Base-by-base conservation (phyloP, 78 protist species). In the Emiliania huxleyi region DNA sequence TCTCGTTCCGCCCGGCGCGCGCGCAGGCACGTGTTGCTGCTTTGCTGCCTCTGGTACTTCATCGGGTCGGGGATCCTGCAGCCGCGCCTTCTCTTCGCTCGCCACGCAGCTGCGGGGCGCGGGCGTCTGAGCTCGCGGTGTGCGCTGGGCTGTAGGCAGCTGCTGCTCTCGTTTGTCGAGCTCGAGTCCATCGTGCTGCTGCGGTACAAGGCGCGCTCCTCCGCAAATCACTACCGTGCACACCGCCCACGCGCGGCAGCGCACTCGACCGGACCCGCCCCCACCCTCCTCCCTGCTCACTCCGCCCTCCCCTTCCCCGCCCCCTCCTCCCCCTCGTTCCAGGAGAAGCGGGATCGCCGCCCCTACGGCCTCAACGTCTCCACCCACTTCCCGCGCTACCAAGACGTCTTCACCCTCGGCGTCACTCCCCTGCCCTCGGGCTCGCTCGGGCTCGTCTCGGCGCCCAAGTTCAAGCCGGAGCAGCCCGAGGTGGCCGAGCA, bases 171-270 rank as follows among this genome's bases (percentile, higher is more conserved):
- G 23, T 79, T 43, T 15, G 87, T 79, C 38, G 87, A 79, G 87
- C 87, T 79, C 49, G 87, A 79, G 87, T 40, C 87, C 37, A 43
- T 79, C 49, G 23, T 79, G 87, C 37, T 43, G 55, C 46, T 75
- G 5, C 62, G 62, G 15, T 52, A 52, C 62, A 52, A 52, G 62
- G 62, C 8, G 29, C 8, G 15, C 29, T n/a, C n/a, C n/a, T n/a
- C n/a, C n/a, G n/a, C n/a, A n/a, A n/a, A n/a, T n/a, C n/a, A n/a
- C n/a, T n/a, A n/a, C n/a, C n/a, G n/a, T n/a, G n/a, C n/a, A n/a
- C n/a, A n/a, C n/a, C n/a, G n/a, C n/a, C n/a, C n/a, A n/a, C n/a
- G n/a, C n/a, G n/a, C n/a, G n/a, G n/a, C n/a, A n/a, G n/a, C n/a
- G n/a, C n/a, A n/a, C n/a, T n/a, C n/a, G n/a, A n/a, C n/a, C n/a